Evolutionary conservation across 352 stramenopile species (phyloP), one percentile per base, ranked within the genome.

Genomic region (Pythium monospermum): DNA sequence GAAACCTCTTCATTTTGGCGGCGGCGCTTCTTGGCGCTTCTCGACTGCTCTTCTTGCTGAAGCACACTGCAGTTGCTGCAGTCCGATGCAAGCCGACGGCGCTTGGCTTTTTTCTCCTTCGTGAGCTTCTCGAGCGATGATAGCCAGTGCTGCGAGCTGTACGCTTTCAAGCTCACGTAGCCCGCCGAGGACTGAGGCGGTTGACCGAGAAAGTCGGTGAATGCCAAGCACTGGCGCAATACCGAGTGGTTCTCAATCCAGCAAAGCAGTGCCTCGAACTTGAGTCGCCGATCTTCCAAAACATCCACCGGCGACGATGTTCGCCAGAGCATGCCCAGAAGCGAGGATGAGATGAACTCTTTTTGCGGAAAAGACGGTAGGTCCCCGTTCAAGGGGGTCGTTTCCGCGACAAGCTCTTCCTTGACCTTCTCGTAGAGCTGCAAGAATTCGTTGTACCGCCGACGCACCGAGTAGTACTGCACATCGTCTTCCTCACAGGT

Each of bases 131-230:
- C 68, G 47, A 88, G 59, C 12, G 66, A 72, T 33, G 70, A 69
- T 26, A 86, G 57, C 72, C 74, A 88, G 52, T 85, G 65, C 41
- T 71, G 77, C 8, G 77, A 78, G 32, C 69, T 74, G 61, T 88
- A 88, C 49, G 77, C 65, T 46, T 88, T 88, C n/a, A 88, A 53
- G 30, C 74, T 88, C 51, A 84, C 71, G 49, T 88, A 88, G 33
- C 77, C 76, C 22, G 73, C 59, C 42, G 68, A 68, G 31, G 55
- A 64, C 48, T 88, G 77, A 39, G 77, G 77, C 12, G 77, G 72
- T 31, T 68, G 64, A 10, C 77, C 74, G n/a, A 88, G 59, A 49
- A 88, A 88, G 11, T 69, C 49, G 1, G 67, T 33, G 49, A 69
- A 85, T 13, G 71, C 70, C 1, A 53, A 3, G 7, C 53, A 72